Percentiles rank a stretch among this genome's conserved stretches.
Evolutionary conservation across 2,329 filamentous ascomycete genomes (phyloP).

Genomic region (Botrytis pseudocinerea): DNA sequence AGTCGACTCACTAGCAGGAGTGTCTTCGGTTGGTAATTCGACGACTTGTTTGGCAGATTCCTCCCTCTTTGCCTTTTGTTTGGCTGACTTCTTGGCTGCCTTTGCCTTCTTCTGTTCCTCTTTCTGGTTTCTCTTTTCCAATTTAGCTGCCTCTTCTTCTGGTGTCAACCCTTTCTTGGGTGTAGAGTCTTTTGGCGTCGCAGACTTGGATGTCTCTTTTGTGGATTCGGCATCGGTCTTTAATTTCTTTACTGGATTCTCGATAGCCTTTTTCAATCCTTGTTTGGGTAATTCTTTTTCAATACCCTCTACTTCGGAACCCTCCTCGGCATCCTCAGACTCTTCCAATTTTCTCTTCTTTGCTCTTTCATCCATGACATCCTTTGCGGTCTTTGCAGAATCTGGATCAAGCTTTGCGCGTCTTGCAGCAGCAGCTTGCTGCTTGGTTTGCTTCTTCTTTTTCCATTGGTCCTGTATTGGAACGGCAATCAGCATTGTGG

Average conservation of each 20-base stretch:
- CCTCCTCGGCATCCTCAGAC: constrained; percentile 49
- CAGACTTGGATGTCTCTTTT: constrained; percentile 32
- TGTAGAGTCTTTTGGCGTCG: constrained; percentile 43
- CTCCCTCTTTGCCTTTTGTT: constrained; percentile 42
- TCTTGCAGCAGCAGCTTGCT: constrained; percentile 78
- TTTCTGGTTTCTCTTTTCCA: constrained; percentile 35
- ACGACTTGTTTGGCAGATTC: constrained; percentile 21
- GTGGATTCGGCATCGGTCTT: constrained; percentile 44
- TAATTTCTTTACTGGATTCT: constrained; percentile 53
- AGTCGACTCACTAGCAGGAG: constrained; percentile 35
- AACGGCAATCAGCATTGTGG: constrained; percentile 27
- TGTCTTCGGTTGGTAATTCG: constrained; percentile 22
- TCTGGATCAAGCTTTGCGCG: constrained; percentile 89
- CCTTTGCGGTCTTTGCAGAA: constrained; percentile 86
- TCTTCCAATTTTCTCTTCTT: constrained; percentile 81
- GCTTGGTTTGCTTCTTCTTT: constrained; percentile 93
- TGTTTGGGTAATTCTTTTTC: constrained; percentile 63
- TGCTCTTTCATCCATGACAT: constrained; percentile 81
- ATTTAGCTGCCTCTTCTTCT: constrained; percentile 13
- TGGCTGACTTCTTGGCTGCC: constrained; percentile 49
- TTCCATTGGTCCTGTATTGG: constrained; percentile 80
- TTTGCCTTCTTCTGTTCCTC: constrained; percentile 40
- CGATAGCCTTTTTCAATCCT: constrained; percentile 54
- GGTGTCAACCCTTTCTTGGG: constrained; percentile 27
- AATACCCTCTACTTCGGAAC: constrained; percentile 46